These are phyloP conservation scores for Rhizophora apiculata DNA, from an alignment of 345 rosid species.

Conservation along the genomic window DNA sequence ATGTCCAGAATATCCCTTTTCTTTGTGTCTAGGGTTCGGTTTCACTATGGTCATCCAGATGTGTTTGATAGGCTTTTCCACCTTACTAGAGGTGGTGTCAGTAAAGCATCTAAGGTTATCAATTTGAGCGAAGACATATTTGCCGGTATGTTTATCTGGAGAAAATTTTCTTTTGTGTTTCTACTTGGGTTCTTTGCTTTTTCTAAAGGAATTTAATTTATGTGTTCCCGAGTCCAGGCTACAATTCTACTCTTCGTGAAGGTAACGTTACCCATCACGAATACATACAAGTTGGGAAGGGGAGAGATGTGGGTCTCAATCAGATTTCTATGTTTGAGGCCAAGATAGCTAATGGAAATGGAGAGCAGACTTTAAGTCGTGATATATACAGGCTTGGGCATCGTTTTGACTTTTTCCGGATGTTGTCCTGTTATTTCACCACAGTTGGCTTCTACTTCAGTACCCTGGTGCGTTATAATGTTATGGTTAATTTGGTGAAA, in stretches of 20 bases:
- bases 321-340: slow-evolving; percentile 99
- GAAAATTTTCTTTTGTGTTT: background rate
- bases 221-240: slow-evolving; percentile 48
- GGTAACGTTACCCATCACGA: slow-evolving; percentile 99
- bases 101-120: slow-evolving; percentile 97
- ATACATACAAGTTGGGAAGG: slow-evolving; percentile 99
- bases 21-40: slow-evolving; percentile 71
- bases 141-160: slow-evolving; percentile 57
- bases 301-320: slow-evolving; percentile 98
- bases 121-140: slow-evolving; percentile 97
- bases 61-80: slow-evolving; percentile 98
- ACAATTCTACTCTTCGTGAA: slow-evolving; percentile 98
- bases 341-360: slow-evolving; percentile 96
- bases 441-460: slow-evolving; percentile 97
- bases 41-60: slow-evolving; percentile 99
- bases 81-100: slow-evolving; percentile 95
- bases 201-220: background rate
- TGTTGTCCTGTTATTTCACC: slow-evolving; percentile 97
- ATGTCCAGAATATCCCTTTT: background rate
- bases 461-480: slow-evolving; percentile 58
- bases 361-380: slow-evolving; percentile 95
- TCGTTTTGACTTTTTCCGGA: slow-evolving; percentile 96
- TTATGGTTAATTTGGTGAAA: slow-evolving; percentile 7
- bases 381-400: slow-evolving; percentile 98
- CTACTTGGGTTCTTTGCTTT: background rate